Base-by-base conservation (phyloP, 2,329 filamentous ascomycete species). In the Cladophialophora chaetospira region DNA sequence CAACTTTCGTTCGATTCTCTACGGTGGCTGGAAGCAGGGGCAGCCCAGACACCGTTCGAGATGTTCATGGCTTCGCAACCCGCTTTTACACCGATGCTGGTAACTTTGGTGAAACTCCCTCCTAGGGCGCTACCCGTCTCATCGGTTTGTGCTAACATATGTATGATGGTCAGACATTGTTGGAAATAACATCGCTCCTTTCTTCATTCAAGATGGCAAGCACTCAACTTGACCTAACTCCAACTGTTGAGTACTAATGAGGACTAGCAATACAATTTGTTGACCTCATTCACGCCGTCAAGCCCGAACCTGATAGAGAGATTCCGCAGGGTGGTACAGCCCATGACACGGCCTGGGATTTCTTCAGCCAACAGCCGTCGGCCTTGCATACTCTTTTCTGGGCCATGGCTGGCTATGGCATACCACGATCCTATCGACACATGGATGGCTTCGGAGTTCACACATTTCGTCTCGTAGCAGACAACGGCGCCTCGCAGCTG, bases 141-240 rank as follows among this genome's bases (percentile, higher is more conserved):
- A 13, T 33, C 8, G 13, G n/a, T n/a, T n/a, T n/a, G n/a, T n/a
- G n/a, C n/a, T n/a, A n/a, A n/a, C n/a, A n/a, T n/a, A n/a, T n/a
- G n/a, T n/a, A n/a, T n/a, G n/a, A n/a, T n/a, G n/a, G n/a, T n/a
- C n/a, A 46, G 44, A 46, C 44, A 46, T 46, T 11, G 25, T 46
- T 13, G 44, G 44, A 33, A 46, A 46, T 26, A 46, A 46, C 26
- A 46, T 46, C 5, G 23, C 44, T 3, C 23, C 26, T 2, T 46
- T 46, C 28, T 46, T 46, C 44, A 46, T 46, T 17, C 44, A 46
- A 28, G 44, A 46, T 17, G 44, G n/a, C n/a, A n/a, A n/a, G n/a
- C n/a, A n/a, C n/a, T n/a, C n/a, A n/a, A n/a, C n/a, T n/a, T n/a
- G n/a, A n/a, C n/a, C n/a, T n/a, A n/a, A n/a, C n/a, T n/a, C n/a